Base-by-base conservation (phyloP, 2,329 filamentous ascomycete species). In the Ophiostoma sp. region DNA sequence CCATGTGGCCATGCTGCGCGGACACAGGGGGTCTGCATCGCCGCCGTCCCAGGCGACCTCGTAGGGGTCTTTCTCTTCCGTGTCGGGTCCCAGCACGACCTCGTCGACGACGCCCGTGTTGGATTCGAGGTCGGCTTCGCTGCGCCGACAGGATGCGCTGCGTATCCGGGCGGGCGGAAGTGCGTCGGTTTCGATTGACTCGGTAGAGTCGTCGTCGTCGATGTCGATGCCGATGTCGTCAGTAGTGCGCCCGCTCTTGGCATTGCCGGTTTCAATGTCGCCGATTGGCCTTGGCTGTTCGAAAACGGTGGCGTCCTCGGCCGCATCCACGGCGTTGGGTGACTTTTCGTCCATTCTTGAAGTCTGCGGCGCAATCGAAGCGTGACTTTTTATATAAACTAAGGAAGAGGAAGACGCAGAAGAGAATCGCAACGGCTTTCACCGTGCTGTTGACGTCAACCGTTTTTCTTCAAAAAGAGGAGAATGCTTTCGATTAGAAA, bases 21-120 rank as follows among this genome's bases (percentile, higher is more conserved):
- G 94, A 75, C 89, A 91, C 78, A 87, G 77, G 0, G 90, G 89
- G 77, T 97, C 94, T 67, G 82, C 80, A 71, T 93, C 89, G 5
- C 84, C 84, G 23, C 86, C 87, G 54, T 94, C 90, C 86, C 91
- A 97, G 7, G 79, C 79, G 27, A 98, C 93, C 72, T 92, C 85
- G 75, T 87, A 94, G 20, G 65, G 65, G 54, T 67, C 65, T 23
- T 48, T 27, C 1, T 48, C 27, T n/a, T 67, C 65, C 0, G 23
- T 27, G n/a, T 33, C 65, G 39, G 20, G 36, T 23, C 36, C 36
- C 3, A 27, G n/a, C 23, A 44, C 65, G 39, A 67, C 27, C 39
- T 67, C 65, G 65, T 67, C 65, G 39, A 67, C 65, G 39, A 67
- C 11, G 23, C 36, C 23, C n/a, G n/a, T 44, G 23, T 67, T 44